Percentiles rank a stretch among this genome's conserved stretches.
These are phyloP conservation scores for Hyaloscypha bicolor DNA, from an alignment of 495 filamentous ascomycete species.

Conservation along the genomic window DNA sequence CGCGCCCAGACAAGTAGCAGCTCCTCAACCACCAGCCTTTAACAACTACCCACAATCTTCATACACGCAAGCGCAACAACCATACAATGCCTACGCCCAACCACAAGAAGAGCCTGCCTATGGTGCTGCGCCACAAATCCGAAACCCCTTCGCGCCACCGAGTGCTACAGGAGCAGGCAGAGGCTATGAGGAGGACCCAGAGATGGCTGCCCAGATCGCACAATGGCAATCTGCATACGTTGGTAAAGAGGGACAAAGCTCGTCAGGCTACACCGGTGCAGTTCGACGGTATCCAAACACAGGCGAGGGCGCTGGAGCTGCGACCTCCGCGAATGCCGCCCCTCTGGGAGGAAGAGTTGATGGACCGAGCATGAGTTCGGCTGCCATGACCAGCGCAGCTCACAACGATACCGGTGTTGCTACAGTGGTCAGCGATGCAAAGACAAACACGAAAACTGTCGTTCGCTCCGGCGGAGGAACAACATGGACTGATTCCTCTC, in stretches of 20 bases:
- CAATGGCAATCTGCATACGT: conserved; percentile 96
- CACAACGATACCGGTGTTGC: conserved; percentile 46
- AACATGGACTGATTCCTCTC: conserved; percentile 80
- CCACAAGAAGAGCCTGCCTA: conserved; percentile 39
- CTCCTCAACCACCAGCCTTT: conserved; percentile 23
- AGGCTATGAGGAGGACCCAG: conserved; percentile 63
- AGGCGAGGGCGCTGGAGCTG: conserved; percentile 25
- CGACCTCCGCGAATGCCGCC: conserved; percentile 50
- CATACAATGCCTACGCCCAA: conserved; percentile 41
- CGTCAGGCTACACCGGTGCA: conserved; percentile 32
- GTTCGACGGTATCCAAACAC: conserved; percentile 23
- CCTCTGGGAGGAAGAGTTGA: conserved; percentile 42
- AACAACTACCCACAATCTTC: conserved; percentile 30
- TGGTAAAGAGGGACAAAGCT: conserved; percentile 39
- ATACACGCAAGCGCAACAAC: conserved; percentile 31
- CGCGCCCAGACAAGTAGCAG: conserved; percentile 64
- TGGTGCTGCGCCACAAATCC: conserved; percentile 56
- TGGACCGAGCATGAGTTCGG: conserved; percentile 33
- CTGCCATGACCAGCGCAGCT: conserved; percentile 41
- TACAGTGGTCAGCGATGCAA: conserved; percentile 46
- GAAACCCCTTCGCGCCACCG: conserved; percentile 77
- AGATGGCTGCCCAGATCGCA: conserved; percentile 90
- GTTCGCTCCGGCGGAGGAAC: conserved; percentile 85
- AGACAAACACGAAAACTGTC: conserved; percentile 68
- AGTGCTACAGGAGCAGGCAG: conserved; percentile 46